Evolutionary conservation across 2,329 filamentous ascomycete species (phyloP), one percentile per base, ranked within the genome.

Genomic region (Alternaria hordeiaustralica): DNA sequence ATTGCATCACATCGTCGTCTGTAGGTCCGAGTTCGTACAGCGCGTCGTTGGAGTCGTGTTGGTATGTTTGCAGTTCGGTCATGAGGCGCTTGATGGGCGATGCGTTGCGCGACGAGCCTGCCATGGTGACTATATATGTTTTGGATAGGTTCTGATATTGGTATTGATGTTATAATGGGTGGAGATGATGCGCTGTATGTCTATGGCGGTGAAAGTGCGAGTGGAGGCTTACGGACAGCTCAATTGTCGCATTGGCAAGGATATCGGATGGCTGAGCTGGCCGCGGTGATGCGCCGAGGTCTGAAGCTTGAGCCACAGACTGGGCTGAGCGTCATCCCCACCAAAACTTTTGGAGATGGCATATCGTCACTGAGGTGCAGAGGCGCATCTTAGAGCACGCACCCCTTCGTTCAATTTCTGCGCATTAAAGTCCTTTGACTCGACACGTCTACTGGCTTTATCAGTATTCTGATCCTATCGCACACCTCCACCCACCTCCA

Each of bases 31-130:
- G 84, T 63, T 86, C 83, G 1, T 87, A 76, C 18, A 89, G 82
- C 18, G 84, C 84, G 45, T 88, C 83, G 61, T 87, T 88, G 3
- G 87, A 87, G 21, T 84, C 82, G 60, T 81, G 82, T 43, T 84
- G 79, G 76, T 88, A 88, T 41, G 85, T 83, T 71, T 87, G 84
- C n/a, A 90, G 81, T 78, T 90, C 88, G 70, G 85, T 86, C 73
- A 88, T 82, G 61, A 90, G 84, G 26, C 88, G 85, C 75, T 89
- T 88, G n/a, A 84, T 83, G 15, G 86, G 82, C 45, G 80, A 71
- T 33, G 72, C 69, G 36, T 65, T 67, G 61, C 77, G 76, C 25
- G 75, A 78, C 7, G 75, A 75, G 62, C 72, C 71, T 26, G 77
- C 74, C 77, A 79, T 79, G 20, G 9, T 73, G 18, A n/a, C 30